phyloP scores from a whole-genome alignment of 352 stramenopile species.

The Phytophthora aleatoria region DNA sequence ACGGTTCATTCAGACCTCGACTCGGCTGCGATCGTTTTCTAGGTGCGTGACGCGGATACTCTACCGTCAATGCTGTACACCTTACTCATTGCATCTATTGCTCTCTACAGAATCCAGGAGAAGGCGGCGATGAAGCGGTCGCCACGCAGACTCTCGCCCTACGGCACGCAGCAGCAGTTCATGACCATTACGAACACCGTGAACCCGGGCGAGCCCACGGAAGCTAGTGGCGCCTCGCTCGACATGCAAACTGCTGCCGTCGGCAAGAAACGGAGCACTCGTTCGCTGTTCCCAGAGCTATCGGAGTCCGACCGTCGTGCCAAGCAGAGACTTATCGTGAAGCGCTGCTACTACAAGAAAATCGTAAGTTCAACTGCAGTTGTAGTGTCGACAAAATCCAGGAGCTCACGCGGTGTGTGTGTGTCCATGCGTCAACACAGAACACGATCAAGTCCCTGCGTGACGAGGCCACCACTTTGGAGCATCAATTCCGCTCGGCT shows the following conservation, averaged over 20 bases:
- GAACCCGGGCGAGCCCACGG: conserved; percentile 26
- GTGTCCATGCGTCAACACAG: conserved; percentile 31
- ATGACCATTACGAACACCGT: conserved; percentile 37
- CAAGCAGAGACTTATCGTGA: conserved; percentile 76
- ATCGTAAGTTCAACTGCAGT: conserved; percentile 55
- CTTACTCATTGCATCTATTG: conserved; percentile 5
- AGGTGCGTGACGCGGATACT: conserved; percentile 9
- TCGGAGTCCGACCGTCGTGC: conserved; percentile 60
- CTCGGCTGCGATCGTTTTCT: conserved; percentile 22
- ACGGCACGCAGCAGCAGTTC: conserved; percentile 21
- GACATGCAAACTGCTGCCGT: conserved; percentile 6
- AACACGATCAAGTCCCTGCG: conserved; percentile 74
- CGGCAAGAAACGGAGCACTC: conserved; percentile 59
- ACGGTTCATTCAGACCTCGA: conserved; percentile 13
- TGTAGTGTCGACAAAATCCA: conserved; percentile 28
- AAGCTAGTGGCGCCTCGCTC: conserved; percentile 23
- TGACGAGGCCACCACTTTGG: conserved; percentile 47
- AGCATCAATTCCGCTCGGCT: conserved; percentile 45
- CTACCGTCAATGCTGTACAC: neutral
- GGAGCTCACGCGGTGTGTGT: conserved; percentile 27
- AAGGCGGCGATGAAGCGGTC: conserved; percentile 38
- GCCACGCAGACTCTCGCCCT: conserved; percentile 26
- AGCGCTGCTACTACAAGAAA: conserved; percentile 83
- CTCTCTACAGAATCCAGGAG: conserved; percentile 27
- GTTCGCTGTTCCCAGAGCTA: conserved; percentile 43